Percentiles rank a stretch among this genome's conserved stretches.
phyloP scores from a whole-genome alignment of 768 basidiomycete species.

The Kwoniella dendrophila region DNA sequence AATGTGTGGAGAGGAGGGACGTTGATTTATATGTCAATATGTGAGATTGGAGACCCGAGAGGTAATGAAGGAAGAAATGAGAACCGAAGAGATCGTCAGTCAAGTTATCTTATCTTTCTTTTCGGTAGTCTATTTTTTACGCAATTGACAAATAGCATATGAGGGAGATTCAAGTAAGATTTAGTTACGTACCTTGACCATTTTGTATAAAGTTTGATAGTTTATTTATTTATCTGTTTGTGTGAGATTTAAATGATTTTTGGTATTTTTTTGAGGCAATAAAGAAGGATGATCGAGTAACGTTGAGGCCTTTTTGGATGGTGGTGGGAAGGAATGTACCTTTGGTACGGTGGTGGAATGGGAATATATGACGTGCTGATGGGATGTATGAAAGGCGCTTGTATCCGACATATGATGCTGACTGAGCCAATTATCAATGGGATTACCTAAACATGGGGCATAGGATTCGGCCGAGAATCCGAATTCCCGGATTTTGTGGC shows the following conservation, averaged over 20 bases:
- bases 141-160: neutral
- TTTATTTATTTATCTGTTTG: too few relatives aligned
- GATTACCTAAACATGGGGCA: neutral
- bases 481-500: constrained; percentile 10
- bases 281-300: neutral
- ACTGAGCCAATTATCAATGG: neutral
- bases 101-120: neutral
- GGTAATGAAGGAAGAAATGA: constrained; percentile 8
- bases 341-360: constrained; percentile 2
- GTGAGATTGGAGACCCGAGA: constrained; percentile 11
- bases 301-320: constrained; percentile 5
- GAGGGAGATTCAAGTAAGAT: neutral
- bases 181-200: constrained; percentile 44
- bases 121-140: neutral
- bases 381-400: neutral
- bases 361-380: constrained; percentile 2
- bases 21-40: too few relatives aligned
- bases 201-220: constrained; percentile 27
- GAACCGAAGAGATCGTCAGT: constrained; percentile 12
- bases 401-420: neutral
- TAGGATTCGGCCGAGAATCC: constrained; percentile 4
- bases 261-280: constrained; percentile 2
- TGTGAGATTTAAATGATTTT: too few relatives aligned
- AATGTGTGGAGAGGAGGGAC: too few relatives aligned
- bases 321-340: neutral